Evolutionary conservation across 2,329 filamentous ascomycete species (phyloP), one percentile per base, ranked within the genome.

Genomic region (Colletotrichum chlorophyti): DNA sequence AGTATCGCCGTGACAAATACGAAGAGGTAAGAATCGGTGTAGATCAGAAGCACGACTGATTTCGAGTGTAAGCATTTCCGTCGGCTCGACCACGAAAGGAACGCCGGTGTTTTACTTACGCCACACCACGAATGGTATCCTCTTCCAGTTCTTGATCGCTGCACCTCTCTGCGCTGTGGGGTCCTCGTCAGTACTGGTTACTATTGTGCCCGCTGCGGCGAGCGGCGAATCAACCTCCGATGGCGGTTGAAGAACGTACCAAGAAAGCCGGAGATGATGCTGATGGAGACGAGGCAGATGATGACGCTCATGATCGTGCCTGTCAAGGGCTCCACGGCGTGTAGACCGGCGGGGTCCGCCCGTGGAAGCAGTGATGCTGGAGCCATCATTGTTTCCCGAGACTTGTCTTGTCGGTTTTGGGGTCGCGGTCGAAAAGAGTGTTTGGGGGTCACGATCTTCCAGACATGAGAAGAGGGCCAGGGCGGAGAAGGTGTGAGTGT

Each of bases 1-100:
- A 88, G 66, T 7, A 88, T 72, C 2, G 81, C 79, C 3, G 84
- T 83, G 8, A 78, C 79, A 61, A 85, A 78, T 11, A 87, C 82
- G 64, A 89, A 89, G 8, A 80, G 63, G 52, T 82, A 85, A 1
- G 85, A 88, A 62, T 88, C 84, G 55, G 75, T 34, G 63, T 88
- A 88, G 31, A 88, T 84, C 9, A 78, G 74, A 37, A 88, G 73
- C 43, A 88, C 79, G 45, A 88, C 85, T 88, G 47, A 37, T 10
- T 10, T 21, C n/a, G n/a, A 11, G 7, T 34, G 9, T 49, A 7
- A 48, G 43, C 26, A 29, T 17, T 24, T 21, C n/a, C 12, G 21
- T 5, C 11, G 10, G 11, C 24, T n/a, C 6, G 38, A 7, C n/a
- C 21, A 24, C 11, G 24, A 19, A 19, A 32, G 4, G 19, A 14